Base-by-base conservation (phyloP, 331 rosid genomes). In the Arachis monticola region DNA sequence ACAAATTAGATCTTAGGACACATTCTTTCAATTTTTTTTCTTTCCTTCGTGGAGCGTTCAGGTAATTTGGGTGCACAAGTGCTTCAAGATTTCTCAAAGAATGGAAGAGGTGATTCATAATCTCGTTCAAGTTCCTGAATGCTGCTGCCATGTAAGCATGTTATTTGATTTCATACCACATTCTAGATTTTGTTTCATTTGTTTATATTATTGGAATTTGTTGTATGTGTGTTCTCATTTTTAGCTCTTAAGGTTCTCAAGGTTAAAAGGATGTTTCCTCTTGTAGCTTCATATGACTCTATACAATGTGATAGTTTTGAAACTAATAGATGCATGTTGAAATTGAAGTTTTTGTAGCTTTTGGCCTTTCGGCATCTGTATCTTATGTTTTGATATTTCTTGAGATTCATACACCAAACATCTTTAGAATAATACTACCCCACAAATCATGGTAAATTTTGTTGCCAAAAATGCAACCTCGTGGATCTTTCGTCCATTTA, bases 91-190 rank as follows among this genome's bases (percentile, higher is more conserved):
- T 59, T 76, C 62, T 60, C 62, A 60, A 4, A 75, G 78, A 72
- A 71, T 63, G 81, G 48, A 66, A 17, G 64, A 72, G 45, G 56
- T 79, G 40, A 35, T 35, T 2, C 67, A 50, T 69, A 72, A 73
- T 77, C 58, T 77, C 69, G 64, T 44, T 85, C 74, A 81, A 81
- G 77, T 83, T 71, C 87, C 89, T 77, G 83, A 80, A 85, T 85
- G 86, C 96, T 85, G 87, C 90, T 82, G 81, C 92, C 59, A 71
- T 92, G 89, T 90, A 90, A 90, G 97, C 97, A 86, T 66, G 88
- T 76, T 83, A 77, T 84, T 89, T 87, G 80, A 80, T 82, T 80
- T 83, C 79, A 76, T 81, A 85, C 88, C 82, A 69, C 81, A 35
- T 72, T 86, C 85, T 85, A 88, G 91, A 81, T 87, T 83, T 83